phyloP scores from a whole-genome alignment of 805 yeast species.

The Brettanomyces bruxellensis region DNA sequence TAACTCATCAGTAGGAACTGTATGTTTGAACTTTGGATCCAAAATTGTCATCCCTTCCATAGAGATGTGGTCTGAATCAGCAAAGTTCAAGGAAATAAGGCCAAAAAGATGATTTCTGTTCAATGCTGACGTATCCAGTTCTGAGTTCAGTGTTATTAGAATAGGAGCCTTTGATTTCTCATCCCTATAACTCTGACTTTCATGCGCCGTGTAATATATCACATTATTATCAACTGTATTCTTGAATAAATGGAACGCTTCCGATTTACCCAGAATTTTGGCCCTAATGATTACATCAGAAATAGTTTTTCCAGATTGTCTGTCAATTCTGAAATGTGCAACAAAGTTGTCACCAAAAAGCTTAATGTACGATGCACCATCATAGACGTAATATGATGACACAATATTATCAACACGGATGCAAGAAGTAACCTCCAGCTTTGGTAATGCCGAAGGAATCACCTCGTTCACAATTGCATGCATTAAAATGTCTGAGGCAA shows the following conservation, averaged over 20 bases:
- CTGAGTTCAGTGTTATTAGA: conserved; percentile 55
- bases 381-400: conserved; percentile 34
- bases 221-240: conserved; percentile 15
- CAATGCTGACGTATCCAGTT: conserved; percentile 30
- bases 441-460: conserved; percentile 61
- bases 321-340: conserved; percentile 17
- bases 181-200: conserved; percentile 34
- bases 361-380: conserved; percentile 19
- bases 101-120: conserved; percentile 20
- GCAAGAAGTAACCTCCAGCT: conserved; percentile 61
- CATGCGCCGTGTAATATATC: conserved; percentile 66
- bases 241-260: conserved; percentile 81
- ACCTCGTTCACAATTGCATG: conserved; percentile 83
- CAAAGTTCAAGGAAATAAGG: conserved; percentile 16
- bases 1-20: conserved; percentile 25
- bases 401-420: conserved; percentile 48
- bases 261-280: conserved; percentile 61
- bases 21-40: conserved; percentile 14
- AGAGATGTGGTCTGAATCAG: conserved; percentile 11
- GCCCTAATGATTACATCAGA: conserved; percentile 59
- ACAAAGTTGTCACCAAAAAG: conserved; percentile 17
- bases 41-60: conserved; percentile 20
- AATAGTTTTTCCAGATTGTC: conserved; percentile 29
- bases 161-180: conserved; percentile 58
- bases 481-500: conserved; percentile 75